Conservation (phyloP, 73 alveolate genomes). For the Paramecium caudatum region DNA sequence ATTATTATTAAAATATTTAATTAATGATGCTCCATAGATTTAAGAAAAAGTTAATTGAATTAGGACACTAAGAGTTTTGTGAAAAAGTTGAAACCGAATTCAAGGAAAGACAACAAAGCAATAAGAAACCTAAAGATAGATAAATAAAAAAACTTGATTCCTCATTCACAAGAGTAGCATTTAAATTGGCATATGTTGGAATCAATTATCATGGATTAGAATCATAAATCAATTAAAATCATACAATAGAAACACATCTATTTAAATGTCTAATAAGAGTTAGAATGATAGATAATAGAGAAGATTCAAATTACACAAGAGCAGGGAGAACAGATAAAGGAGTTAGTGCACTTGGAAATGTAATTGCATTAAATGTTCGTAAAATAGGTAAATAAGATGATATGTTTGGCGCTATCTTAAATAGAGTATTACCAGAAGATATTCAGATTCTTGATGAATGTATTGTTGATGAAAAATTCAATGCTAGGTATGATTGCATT, state of each 20-base stretch:
- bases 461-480: conserved; percentile 92
- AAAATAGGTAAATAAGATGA: conserved; percentile 66
- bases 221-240: conserved; percentile 33
- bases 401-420: conserved; percentile 73
- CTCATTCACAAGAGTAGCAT: neutral
- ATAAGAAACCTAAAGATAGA: neutral
- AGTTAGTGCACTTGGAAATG: conserved; percentile 97
- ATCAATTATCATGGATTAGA: conserved; percentile 75
- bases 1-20: no score
- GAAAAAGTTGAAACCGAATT: neutral
- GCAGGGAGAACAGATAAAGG: conserved; percentile 99
- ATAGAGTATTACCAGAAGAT: conserved; percentile 92
- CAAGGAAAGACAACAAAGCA: neutral
- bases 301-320: conserved; percentile 81
- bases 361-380: conserved; percentile 85
- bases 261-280: conserved; percentile 62
- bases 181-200: conserved; percentile 66
- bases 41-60: neutral
- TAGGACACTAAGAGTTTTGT: neutral
- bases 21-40: neutral
- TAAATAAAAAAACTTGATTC: neutral
- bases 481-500: conserved; percentile 95
- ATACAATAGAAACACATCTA: conserved; percentile 69
- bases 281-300: conserved; percentile 73
- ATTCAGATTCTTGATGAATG: conserved; percentile 87